Evolutionary conservation across 257 asterid species (phyloP), one percentile per base, ranked within the genome.

Genomic region (Datura wrightii): DNA sequence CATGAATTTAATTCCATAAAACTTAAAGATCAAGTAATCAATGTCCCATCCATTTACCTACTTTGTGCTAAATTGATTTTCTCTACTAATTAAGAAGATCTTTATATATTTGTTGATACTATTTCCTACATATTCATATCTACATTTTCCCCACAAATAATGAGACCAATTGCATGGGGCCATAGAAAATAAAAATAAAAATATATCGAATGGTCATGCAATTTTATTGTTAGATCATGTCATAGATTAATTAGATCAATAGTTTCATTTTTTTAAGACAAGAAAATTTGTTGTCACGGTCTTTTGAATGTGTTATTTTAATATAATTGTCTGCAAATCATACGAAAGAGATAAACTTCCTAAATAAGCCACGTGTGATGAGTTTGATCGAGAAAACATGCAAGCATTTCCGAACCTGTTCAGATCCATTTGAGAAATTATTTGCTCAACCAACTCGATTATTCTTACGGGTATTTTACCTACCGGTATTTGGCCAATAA

Each of bases 11-110:
- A 71, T 71, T 44, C 39, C 39, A 72, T 48, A 74, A 44, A 74
- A 74, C 10, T 19, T 46, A 19, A 72, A 72, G 59, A 72, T 46
- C 41, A 72, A 46, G 80, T 72, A 74, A 19, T 74, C 42, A 74
- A 74, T 74, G 80, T 74, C 48, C 13, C 19, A 48, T 48, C 39
- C 19, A 10, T 74, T 71, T 74, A 72, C 59, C 59, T 46, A 72
- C 80, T 72, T 72, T 72, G 19, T 72, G 59, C 41, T 19, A 46
- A 10, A 10, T 72, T 46, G 19, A 5, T 42, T n/a, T 2, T 2
- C 3, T 72, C 46, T 19, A 24, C 39, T 24, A 37, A 15, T n/a
- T 15, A 15, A 72, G 16, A 48, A n/a, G 16, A 11, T 24, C 18
- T 72, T 72, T 72, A 72, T 46, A 74, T n/a, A n/a, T n/a, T n/a